These are phyloP conservation scores for Miscanthus sacchariflorus DNA, from an alignment of 202 grass and related monocot genomes.

Conservation along the genomic window DNA sequence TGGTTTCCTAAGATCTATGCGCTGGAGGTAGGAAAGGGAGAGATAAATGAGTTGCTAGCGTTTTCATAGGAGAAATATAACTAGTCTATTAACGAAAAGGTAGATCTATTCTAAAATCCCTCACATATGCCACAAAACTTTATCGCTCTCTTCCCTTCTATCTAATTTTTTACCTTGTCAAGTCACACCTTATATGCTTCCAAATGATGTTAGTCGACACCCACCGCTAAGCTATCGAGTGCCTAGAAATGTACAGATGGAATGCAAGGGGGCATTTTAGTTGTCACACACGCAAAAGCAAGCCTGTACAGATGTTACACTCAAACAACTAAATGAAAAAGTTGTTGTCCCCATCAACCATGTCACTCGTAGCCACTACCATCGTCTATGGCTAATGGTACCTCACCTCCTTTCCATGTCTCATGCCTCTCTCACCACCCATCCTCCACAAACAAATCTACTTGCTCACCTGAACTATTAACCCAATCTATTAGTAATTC, in stretches of 20 bases:
- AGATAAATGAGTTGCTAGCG: too few species aligned
- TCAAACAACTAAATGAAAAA: not conserved
- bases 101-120: not conserved
- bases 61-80: not conserved
- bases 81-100: not conserved
- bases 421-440: not conserved
- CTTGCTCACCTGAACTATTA: not conserved
- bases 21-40: too few species aligned
- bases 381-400: not conserved
- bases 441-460: not conserved
- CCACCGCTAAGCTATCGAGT: not conserved
- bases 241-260: not conserved
- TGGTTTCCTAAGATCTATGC: not conserved
- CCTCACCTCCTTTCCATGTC: not conserved
- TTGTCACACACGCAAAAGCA: not conserved
- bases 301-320: not conserved
- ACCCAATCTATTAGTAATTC: not conserved
- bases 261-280: not conserved
- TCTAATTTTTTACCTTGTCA: too few species aligned
- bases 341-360: not conserved
- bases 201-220: not conserved
- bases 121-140: too few species aligned
- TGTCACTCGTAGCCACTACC: too few species aligned
- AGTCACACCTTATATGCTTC: too few species aligned
- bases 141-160: too few species aligned